Base-by-base conservation (phyloP, 768 basidiomycete genomes). In the Lactarius psammicola region DNA sequence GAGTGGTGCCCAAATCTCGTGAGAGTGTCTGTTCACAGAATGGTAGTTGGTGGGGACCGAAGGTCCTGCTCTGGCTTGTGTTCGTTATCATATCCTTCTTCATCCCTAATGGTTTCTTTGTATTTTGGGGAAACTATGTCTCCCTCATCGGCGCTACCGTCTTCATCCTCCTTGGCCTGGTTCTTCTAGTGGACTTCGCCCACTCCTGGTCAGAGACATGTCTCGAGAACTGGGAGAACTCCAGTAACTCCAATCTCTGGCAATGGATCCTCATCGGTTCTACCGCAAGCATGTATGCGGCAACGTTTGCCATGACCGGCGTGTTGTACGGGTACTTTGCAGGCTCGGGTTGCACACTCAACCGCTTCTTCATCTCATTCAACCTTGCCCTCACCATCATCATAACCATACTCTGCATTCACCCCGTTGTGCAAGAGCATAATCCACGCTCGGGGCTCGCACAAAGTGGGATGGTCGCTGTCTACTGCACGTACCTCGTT, bases 151-250 rank as follows among this genome's bases (percentile, higher is more conserved):
- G 97, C 42, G 93, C 96, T 0, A 93, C 90, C 7, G 75, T 95
- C 66, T 99, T 99, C 80, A 98, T 99, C 74, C 87, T 98, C 38
- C 89, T 99, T 69, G 97, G 97, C 56, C 88, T 99, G 33, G 93
- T 99, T 64, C 88, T 99, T 53, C 87, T 99, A 64, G 90, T 99
- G 76, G 97, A 99, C 80, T 98, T 98, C 73, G 97, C 97, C 2
- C 97, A 99, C 75, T 90, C 93, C 6, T 98, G 95, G 95, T 94
- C 94, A 18, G 97, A 99, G 77, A 95, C 87, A 7, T 98, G 96
- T 75, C 84, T 98, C 60, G 89, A 96, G 69, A 94, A 94, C 62
- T 98, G 94, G 95, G 96, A 98, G 75, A 85, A 86, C 65, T 69
- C 68, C 28, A 86, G 85, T 33, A 84, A 85, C 54, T 95, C 94